Percentiles rank a stretch among this genome's conserved stretches.
These are phyloP conservation scores for Rheum nobile DNA, from an alignment of 148 eudicot genomes.

Conservation along the genomic window DNA sequence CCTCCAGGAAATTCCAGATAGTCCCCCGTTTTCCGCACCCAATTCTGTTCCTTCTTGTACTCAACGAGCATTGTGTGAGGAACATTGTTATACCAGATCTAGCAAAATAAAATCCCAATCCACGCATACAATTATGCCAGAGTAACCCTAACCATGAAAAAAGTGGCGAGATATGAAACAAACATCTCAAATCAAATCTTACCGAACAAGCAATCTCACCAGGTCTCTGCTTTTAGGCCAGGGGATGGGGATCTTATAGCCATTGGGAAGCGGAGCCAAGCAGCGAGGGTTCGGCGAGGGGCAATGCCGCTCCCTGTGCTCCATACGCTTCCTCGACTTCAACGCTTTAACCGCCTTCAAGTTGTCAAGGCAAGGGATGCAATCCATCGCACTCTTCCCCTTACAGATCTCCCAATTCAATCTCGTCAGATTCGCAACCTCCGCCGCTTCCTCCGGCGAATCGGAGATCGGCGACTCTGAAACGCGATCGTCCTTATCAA, in stretches of 20 bases:
- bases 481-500: background rate
- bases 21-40: constrained; percentile 77
- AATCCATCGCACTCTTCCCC: constrained; percentile 50
- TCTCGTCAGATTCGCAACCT: constrained; percentile 19
- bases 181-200: constrained; percentile 32
- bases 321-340: constrained; percentile 67
- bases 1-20: constrained; percentile 93
- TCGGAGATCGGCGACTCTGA: background rate
- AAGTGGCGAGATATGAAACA: background rate
- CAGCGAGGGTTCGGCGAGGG: constrained; percentile 36
- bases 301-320: constrained; percentile 88
- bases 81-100: constrained; percentile 96
- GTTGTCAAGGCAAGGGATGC: constrained; percentile 87
- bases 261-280: constrained; percentile 57
- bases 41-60: constrained; percentile 90
- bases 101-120: background rate
- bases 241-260: constrained; percentile 60
- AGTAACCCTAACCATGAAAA: background rate
- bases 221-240: constrained; percentile 99
- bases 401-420: constrained; percentile 48
- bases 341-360: constrained; percentile 48
- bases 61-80: constrained; percentile 98
- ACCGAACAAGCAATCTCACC: constrained; percentile 87
- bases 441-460: constrained; percentile 10
- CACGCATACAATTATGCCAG: background rate